phyloP scores from a whole-genome alignment of 2,329 filamentous ascomycete genomes.

The Colletotrichum truncatum region DNA sequence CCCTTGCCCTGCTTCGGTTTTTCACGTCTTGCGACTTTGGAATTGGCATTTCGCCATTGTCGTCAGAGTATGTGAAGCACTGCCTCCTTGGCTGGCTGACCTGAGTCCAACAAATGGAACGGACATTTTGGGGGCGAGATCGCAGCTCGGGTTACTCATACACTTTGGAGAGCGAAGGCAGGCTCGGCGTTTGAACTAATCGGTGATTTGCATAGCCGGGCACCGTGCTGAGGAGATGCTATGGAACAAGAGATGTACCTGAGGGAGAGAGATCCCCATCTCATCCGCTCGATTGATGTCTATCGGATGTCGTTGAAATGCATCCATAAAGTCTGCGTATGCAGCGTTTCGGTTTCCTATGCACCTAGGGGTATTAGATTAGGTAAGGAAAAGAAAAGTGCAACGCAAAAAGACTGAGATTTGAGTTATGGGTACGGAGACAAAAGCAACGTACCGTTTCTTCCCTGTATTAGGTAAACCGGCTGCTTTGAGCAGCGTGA shows the following conservation, averaged over 20 bases:
- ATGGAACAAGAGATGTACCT: not conserved
- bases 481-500: constrained; percentile 4
- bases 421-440: not conserved
- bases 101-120: constrained; percentile 16
- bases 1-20: not conserved
- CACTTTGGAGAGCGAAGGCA: not conserved
- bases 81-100: not conserved
- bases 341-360: constrained; percentile 1
- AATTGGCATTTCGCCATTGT: not conserved
- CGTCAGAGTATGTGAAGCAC: not conserved
- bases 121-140: constrained; percentile 15
- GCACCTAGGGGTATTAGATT: not conserved
- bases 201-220: not conserved
- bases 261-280: not conserved
- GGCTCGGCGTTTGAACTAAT: not conserved
- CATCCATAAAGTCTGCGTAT: not conserved
- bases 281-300: not conserved
- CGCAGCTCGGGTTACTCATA: not conserved
- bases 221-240: constrained; percentile 13
- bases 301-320: not conserved
- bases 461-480: constrained; percentile 14
- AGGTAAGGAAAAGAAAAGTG: not conserved
- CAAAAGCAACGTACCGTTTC: not conserved
- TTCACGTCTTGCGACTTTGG: not conserved
- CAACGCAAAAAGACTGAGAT: not conserved